phyloP scores from a whole-genome alignment of 2,329 filamentous ascomycete genomes.

The Sclerotiophoma versabilis region DNA sequence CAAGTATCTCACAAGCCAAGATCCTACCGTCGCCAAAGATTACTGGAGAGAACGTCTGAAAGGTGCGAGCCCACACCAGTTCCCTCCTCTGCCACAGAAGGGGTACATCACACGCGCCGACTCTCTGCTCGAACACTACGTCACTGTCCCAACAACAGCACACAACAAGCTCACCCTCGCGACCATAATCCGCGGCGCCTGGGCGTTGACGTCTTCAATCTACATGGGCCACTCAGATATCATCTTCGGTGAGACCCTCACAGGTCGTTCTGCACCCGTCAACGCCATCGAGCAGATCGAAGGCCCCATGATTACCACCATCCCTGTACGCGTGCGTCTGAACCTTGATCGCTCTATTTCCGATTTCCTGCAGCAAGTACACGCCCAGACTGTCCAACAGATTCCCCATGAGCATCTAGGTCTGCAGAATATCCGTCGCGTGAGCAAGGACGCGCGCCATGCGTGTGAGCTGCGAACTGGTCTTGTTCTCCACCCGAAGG shows the following conservation, averaged over 20 bases:
- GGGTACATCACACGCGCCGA: conserved; percentile 58
- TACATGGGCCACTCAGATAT: conserved; percentile 63
- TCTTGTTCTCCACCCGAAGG: conserved; percentile 49
- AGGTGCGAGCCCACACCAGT: conserved; percentile 57
- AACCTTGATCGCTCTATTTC: conserved; percentile 53
- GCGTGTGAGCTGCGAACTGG: conserved; percentile 48
- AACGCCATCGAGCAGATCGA: conserved; percentile 61
- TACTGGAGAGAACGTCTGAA: conserved; percentile 59
- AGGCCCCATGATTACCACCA: conserved; percentile 67
- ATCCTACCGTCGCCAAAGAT: conserved; percentile 50
- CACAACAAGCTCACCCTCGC: conserved; percentile 56
- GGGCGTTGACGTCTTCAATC: conserved; percentile 64
- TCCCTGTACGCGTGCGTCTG: conserved; percentile 62
- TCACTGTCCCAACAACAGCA: conserved; percentile 41
- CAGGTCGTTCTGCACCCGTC: conserved; percentile 59
- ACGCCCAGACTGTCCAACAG: conserved; percentile 62
- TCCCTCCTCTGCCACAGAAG: conserved; percentile 56
- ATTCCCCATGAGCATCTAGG: conserved; percentile 72
- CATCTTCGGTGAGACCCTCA: conserved; percentile 67
- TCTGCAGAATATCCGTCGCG: conserved; percentile 63
- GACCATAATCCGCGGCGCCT: conserved; percentile 65
- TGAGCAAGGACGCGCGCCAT: conserved; percentile 44
- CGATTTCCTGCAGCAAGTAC: conserved; percentile 64
- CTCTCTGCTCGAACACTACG: conserved; percentile 60
- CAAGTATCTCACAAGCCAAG: conserved; percentile 54